These are phyloP conservation scores for Colletotrichum sp. DNA, from an alignment of 2,329 filamentous ascomycete genomes.

Conservation along the genomic window DNA sequence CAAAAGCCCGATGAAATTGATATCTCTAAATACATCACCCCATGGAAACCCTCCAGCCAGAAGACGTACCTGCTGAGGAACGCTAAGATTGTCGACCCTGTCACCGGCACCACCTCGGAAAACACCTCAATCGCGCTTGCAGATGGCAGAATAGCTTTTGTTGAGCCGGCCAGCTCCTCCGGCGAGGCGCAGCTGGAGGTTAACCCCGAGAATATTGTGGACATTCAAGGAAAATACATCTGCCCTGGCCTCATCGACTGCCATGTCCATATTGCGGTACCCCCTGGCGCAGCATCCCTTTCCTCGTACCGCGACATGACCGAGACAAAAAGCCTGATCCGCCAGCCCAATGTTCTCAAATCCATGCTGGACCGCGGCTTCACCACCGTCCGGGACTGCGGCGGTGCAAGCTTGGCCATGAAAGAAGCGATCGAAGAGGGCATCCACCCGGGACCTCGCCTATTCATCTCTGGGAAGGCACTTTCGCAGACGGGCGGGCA, in stretches of 20 bases:
- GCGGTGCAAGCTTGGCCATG: constrained; percentile 48
- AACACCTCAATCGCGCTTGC: not conserved
- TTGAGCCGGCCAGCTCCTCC: not conserved
- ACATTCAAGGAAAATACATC: constrained; percentile 31
- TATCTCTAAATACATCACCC: not conserved
- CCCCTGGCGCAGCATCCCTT: constrained; percentile 25
- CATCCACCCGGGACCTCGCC: constrained; percentile 56
- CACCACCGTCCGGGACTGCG: constrained; percentile 63
- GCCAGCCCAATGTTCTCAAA: constrained; percentile 44
- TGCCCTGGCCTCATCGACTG: constrained; percentile 38
- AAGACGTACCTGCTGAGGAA: not conserved
- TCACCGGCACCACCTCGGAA: not conserved
- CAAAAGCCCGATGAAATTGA: not conserved
- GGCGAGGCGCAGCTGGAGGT: not conserved
- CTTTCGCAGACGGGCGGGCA: constrained; percentile 65
- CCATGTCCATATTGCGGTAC: constrained; percentile 34
- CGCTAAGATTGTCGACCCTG: not conserved
- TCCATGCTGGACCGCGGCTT: constrained; percentile 64
- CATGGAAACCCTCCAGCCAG: not conserved
- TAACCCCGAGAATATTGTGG: not conserved
- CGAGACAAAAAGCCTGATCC: constrained; percentile 39
- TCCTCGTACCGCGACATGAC: constrained; percentile 31
- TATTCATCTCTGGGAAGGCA: constrained; percentile 59
- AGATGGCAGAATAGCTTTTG: not conserved
- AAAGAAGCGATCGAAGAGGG: not conserved